Conservation (phyloP, 2,329 filamentous ascomycete genomes). For the Clathrospora elynae region DNA sequence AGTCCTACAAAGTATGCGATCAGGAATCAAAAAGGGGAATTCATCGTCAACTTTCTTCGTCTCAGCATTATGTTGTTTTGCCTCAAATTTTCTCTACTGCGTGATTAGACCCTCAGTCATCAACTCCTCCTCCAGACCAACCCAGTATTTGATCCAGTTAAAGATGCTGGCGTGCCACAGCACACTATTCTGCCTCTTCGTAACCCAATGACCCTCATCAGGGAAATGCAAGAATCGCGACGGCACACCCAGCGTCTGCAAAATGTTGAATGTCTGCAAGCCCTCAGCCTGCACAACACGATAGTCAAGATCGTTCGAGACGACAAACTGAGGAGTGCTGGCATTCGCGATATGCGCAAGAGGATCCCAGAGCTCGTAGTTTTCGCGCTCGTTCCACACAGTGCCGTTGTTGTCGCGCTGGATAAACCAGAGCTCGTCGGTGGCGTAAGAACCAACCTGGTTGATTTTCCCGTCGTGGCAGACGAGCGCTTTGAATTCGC, state of each 20-base stretch:
- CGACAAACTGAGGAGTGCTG: slow-evolving; percentile 84
- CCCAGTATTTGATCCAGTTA: slow-evolving; percentile 45
- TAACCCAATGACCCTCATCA: slow-evolving; percentile 79
- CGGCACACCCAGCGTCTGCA: slow-evolving; percentile 76
- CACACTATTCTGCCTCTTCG: slow-evolving; percentile 87
- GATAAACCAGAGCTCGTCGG: slow-evolving; percentile 60
- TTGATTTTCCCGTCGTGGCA: slow-evolving; percentile 86
- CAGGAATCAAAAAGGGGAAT: too few species aligned
- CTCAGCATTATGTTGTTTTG: too few species aligned
- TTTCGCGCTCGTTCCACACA: slow-evolving; percentile 48
- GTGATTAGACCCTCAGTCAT: slow-evolving; percentile 40
- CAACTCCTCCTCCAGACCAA: slow-evolving; percentile 38
- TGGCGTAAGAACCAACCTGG: slow-evolving; percentile 53
- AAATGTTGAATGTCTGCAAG: slow-evolving; percentile 79
- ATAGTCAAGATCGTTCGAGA: slow-evolving; percentile 89
- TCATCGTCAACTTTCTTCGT: too few species aligned
- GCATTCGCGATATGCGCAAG: slow-evolving; percentile 67
- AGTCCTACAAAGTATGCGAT: too few species aligned
- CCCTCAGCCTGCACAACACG: slow-evolving; percentile 85
- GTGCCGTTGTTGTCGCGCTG: slow-evolving; percentile 53
- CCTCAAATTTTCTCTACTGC: too few species aligned
- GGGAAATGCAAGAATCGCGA: slow-evolving; percentile 81
- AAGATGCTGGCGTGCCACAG: slow-evolving; percentile 73
- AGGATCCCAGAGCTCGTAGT: slow-evolving; percentile 64
- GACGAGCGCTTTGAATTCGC: slow-evolving; percentile 85